phyloP scores from a whole-genome alignment of 768 basidiomycete species.

The Gymnopilus dilepis region DNA sequence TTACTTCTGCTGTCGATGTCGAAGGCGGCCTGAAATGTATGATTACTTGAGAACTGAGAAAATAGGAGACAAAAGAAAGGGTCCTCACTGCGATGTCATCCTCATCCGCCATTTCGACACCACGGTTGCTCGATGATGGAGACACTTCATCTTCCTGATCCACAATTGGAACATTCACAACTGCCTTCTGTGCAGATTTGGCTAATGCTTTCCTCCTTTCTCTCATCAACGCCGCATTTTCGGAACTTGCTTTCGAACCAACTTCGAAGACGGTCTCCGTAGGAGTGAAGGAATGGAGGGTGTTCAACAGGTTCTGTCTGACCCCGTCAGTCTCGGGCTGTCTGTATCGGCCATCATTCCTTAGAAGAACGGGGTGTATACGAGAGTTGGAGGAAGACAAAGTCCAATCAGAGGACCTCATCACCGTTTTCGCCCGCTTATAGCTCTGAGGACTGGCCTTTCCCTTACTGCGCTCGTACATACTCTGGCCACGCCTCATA shows the following conservation, averaged over 20 bases:
- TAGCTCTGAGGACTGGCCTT: constrained; percentile 89
- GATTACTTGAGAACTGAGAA: neutral
- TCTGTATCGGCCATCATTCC: constrained; percentile 41
- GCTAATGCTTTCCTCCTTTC: constrained; percentile 79
- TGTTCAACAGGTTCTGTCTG: constrained; percentile 68
- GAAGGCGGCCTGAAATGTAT: constrained; percentile 78
- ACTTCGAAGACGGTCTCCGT: constrained; percentile 92
- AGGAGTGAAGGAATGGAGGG: constrained; percentile 85
- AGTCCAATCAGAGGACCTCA: constrained; percentile 73
- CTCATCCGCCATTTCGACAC: constrained; percentile 78
- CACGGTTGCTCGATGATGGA: constrained; percentile 35
- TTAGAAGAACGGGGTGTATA: constrained; percentile 73
- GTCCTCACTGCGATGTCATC: constrained; percentile 70
- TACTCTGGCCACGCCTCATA: constrained; percentile 85
- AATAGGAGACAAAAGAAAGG: neutral
- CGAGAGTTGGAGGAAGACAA: constrained; percentile 67
- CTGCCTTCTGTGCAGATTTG: constrained; percentile 61
- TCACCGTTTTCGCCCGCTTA: constrained; percentile 87
- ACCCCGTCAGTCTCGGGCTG: constrained; percentile 53
- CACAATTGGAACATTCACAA: constrained; percentile 37
- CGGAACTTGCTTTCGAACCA: constrained; percentile 69
- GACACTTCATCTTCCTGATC: constrained; percentile 42
- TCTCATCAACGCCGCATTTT: constrained; percentile 82
- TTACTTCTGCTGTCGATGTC: constrained; percentile 55
- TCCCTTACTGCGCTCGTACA: constrained; percentile 94